Base-by-base conservation (phyloP, 2,329 filamentous ascomycete genomes). In the Ophiobolus disseminans region DNA sequence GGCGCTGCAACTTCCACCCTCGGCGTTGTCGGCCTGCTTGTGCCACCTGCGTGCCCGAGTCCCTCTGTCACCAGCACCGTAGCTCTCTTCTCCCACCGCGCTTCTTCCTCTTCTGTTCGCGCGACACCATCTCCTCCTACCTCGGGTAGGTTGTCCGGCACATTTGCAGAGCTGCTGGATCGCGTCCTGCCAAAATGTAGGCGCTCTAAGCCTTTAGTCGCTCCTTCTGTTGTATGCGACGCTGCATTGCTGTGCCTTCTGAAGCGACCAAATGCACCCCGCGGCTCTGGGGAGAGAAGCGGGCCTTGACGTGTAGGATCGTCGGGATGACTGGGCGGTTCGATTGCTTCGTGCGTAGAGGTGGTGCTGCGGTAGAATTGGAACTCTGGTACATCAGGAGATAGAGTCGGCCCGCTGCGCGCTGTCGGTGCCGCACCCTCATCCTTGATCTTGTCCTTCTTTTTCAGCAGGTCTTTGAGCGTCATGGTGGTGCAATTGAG, bases 11-110 rank as follows among this genome's bases (percentile, higher is more conserved):
- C 39, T 45, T 69, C 66, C 14, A 59, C 44, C 34, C 56, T 62
- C 17, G 68, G 66, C 16, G 70, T 70, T 5, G 57, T 54, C 40
- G 59, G 65, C 40, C 67, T 62, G 45, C 64, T 68, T 23, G 53
- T 40, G 19, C 47, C 49, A 14, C 16, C 43, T 21, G 21, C 32
- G 26, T 72, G 67, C 21, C 71, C 77, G 53, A 78, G 69, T n/a
- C 80, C 78, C 50, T 73, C 80, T 60, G 83, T 83, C 23, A 90
- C 93, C 57, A 97, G 78, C 50, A 95, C 84, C n/a, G 92, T 97
- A 21, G 94, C 94, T 51, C 93, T 82, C 77, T 89, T 87, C 80
- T 97, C 94, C 94, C 94, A 99, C 75, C 88, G 83, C 50, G 85
- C 84, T 78, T 47, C 76, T 68, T 57, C 76, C 72, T 63, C 78